Evolutionary conservation across 768 basidiomycete species (phyloP), one percentile per base, ranked within the genome.

Genomic region (Boletus pseudo-olivaceus): DNA sequence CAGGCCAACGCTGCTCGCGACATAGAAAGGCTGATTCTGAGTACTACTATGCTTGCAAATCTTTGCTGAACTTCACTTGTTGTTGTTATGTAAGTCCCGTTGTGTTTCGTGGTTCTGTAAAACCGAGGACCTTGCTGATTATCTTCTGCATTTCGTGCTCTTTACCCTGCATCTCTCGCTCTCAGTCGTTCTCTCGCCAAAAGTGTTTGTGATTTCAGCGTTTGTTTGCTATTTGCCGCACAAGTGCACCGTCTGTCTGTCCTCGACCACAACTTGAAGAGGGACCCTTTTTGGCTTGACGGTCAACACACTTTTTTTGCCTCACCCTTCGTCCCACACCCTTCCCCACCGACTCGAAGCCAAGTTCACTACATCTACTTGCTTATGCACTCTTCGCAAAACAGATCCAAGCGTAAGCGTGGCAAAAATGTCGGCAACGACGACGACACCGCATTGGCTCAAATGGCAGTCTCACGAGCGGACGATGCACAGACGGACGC

Each of bases 401-500:
- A 63, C 60, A 76, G 74, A 58, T 72, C 75, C 63, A 78, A 81
- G 64, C 75, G 81, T 61, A 78, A 79, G 66, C 79, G 80, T 67
- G 72, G 71, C 51, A 76, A 75, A 69, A 81, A 78, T 65, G 77
- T 73, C 58, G 71, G 77, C 57, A 78, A 79, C 61, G 76, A 78
- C 60, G 80, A 82, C 58, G 77, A 79, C 59, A 58, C 57, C 27
- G 45, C 47, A 44, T 61, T 62, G 61, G 70, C 72, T 56, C 77
- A 61, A 51, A 75, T 67, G 72, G 30, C 53, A 33, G 75, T 73
- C 69, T 71, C 76, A 64, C 80, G 77, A 68, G 67, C 62, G 59
- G 82, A 83, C 56, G 82, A 84, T 59, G 64, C 73, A 53, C 76
- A 74, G 70, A 67, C 77, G 62, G 80, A 84, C 56, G 67, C 76